phyloP scores from a whole-genome alignment of 352 stramenopile genomes.

The Discostella stelligera region DNA sequence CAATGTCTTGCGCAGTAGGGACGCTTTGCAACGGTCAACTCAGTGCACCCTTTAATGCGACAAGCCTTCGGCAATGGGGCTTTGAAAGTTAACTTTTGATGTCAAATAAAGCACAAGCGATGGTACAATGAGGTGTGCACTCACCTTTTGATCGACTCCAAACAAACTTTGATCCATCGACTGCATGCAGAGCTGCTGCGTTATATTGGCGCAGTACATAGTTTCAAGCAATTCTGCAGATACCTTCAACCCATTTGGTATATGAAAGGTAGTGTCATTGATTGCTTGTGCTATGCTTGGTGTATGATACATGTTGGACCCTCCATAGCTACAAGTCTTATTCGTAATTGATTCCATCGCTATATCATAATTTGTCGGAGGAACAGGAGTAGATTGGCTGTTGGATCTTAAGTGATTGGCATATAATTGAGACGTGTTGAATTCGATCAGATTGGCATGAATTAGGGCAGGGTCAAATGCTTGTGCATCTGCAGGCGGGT shows the following conservation, averaged over 20 bases:
- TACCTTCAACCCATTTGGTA: slow-evolving; percentile 17
- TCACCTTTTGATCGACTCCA: slow-evolving; percentile 22
- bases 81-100: not conserved
- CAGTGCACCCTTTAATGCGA: slow-evolving; percentile 74
- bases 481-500: slow-evolving; percentile 22
- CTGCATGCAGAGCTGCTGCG: slow-evolving; percentile 18
- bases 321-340: not conserved
- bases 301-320: not conserved
- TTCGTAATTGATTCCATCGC: slow-evolving; percentile 2
- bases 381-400: not conserved
- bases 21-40: slow-evolving; percentile 53
- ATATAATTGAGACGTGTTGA: slow-evolving; percentile 50
- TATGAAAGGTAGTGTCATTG: slow-evolving; percentile 2
- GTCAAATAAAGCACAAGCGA: not conserved
- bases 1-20: slow-evolving; percentile 75
- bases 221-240: slow-evolving; percentile 23
- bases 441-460: slow-evolving; percentile 41
- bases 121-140: not conserved
- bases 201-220: slow-evolving; percentile 28
- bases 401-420: not conserved
- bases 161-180: slow-evolving; percentile 29
- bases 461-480: slow-evolving; percentile 30
- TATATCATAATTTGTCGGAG: not conserved
- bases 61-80: not conserved
- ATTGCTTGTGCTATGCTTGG: not conserved